Evolutionary conservation across 495 filamentous ascomycete species (phyloP).

Genomic region (Penicillium alfredii): DNA sequence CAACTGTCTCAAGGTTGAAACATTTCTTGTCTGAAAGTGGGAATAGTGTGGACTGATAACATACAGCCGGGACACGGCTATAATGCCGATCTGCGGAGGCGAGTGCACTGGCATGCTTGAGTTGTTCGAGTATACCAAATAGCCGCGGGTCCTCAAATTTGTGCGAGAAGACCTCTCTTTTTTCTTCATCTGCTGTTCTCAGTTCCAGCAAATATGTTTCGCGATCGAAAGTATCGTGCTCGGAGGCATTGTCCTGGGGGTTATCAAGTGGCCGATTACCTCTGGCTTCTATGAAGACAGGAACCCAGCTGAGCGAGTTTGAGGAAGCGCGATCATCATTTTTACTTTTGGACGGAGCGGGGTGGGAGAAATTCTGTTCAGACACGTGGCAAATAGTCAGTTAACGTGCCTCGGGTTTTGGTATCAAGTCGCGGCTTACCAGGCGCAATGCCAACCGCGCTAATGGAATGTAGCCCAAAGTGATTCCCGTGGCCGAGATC

Average conservation of each 20-base stretch:
- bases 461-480: constrained; percentile 34
- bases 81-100: constrained; percentile 23
- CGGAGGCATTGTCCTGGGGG: background rate
- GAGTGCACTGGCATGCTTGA: constrained; percentile 17
- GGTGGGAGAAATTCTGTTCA: constrained; percentile 18
- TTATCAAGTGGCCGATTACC: constrained; percentile 1
- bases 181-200: constrained; percentile 4
- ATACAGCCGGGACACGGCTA: constrained; percentile 18
- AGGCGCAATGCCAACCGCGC: constrained; percentile 28
- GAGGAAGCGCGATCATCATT: background rate
- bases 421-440: constrained; percentile 20
- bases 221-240: background rate
- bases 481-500: constrained; percentile 16
- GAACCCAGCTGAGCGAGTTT: constrained; percentile 8
- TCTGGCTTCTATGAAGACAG: constrained; percentile 16
- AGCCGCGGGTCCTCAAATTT: constrained; percentile 14
- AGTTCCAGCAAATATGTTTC: constrained; percentile 18
- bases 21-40: constrained; percentile 8
- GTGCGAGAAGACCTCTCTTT: constrained; percentile 14
- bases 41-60: constrained; percentile 31
- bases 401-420: background rate
- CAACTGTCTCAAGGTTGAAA: constrained; percentile 24
- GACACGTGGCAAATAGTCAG: constrained; percentile 8
- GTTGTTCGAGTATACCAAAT: constrained; percentile 15
- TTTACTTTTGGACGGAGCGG: background rate